Percentiles rank a stretch among this genome's conserved stretches.
phyloP scores from a whole-genome alignment of 768 basidiomycete species.

The Lactarius hengduanensis region DNA sequence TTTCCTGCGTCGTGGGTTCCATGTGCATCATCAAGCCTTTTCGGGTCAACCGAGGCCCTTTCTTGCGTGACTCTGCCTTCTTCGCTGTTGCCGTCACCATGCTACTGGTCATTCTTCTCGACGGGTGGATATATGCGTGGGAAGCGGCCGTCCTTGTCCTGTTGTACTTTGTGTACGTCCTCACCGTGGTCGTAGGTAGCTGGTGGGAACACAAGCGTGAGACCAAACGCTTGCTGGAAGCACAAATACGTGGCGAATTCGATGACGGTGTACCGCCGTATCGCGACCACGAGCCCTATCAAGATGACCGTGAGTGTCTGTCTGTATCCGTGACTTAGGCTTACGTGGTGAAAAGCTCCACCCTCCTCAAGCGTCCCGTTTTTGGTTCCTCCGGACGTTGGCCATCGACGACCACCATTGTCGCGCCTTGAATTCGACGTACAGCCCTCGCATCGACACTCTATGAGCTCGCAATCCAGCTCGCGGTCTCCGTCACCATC shows the following conservation, averaged over 20 bases:
- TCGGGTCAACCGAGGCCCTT: conserved; percentile 72
- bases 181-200: conserved; percentile 67
- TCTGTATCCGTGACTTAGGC: conserved; percentile 1
- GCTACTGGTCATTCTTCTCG: conserved; percentile 75
- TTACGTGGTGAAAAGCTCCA: conserved; percentile 28
- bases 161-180: conserved; percentile 77
- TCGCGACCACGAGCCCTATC: conserved; percentile 50
- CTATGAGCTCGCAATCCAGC: conserved; percentile 44
- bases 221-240: conserved; percentile 46
- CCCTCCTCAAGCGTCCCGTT: conserved; percentile 23
- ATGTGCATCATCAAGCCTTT: conserved; percentile 98
- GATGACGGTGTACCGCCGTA: conserved; percentile 41
- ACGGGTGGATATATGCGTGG: conserved; percentile 65
- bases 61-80: conserved; percentile 93
- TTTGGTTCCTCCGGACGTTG: conserved; percentile 25
- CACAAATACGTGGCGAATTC: conserved; percentile 58
- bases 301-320: conserved; percentile 56
- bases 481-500: conserved; percentile 43
- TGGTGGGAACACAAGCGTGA: conserved; percentile 71
- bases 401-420: conserved; percentile 41
- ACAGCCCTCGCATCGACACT: conserved; percentile 42
- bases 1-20: conserved; percentile 94
- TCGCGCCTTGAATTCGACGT: conserved; percentile 41
- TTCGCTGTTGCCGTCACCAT: conserved; percentile 80
- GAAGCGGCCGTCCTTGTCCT: conserved; percentile 72